These are phyloP conservation scores for Lachancea dasiensis DNA, from an alignment of 805 yeast species.

Conservation along the genomic window DNA sequence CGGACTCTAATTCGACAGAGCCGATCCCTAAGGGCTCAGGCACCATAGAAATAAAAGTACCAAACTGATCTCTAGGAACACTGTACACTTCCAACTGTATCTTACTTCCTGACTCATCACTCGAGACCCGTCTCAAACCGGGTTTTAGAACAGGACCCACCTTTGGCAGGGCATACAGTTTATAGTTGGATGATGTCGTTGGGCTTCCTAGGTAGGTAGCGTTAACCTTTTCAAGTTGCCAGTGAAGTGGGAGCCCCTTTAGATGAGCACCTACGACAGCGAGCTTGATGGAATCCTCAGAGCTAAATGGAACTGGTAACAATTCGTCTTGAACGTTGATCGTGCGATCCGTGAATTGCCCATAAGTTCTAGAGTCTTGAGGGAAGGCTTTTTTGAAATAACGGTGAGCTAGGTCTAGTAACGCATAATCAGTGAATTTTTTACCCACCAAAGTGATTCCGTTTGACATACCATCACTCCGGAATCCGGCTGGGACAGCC, in stretches of 20 bases:
- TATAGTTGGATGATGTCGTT: constrained; percentile 64
- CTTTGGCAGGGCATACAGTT: constrained; percentile 75
- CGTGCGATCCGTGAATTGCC: constrained; percentile 29
- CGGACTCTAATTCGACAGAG: constrained; percentile 73
- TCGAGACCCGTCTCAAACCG: constrained; percentile 65
- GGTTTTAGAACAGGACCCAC: constrained; percentile 83
- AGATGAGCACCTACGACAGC: constrained; percentile 98
- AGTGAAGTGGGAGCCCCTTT: constrained; percentile 79
- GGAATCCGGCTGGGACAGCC: constrained; percentile 87
- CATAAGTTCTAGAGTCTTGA: constrained; percentile 48
- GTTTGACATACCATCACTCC: constrained; percentile 80
- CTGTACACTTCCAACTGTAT: constrained; percentile 80
- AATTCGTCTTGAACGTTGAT: constrained; percentile 15
- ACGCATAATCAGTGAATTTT: constrained; percentile 83
- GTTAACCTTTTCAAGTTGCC: constrained; percentile 84
- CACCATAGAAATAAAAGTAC: constrained; percentile 78
- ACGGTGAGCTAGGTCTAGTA: constrained; percentile 73
- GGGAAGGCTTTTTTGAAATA: constrained; percentile 49
- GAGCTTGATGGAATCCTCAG: constrained; percentile 47
- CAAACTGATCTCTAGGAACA: constrained; percentile 71
- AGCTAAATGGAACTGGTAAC: constrained; percentile 22
- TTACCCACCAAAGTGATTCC: constrained; percentile 83
- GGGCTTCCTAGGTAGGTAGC: constrained; percentile 66
- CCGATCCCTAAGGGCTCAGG: constrained; percentile 97
- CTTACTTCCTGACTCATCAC: constrained; percentile 42